Evolutionary conservation across 306 rosid species (phyloP), one percentile per base, ranked within the genome.

Genomic region (Glycyrrhiza uralensis): DNA sequence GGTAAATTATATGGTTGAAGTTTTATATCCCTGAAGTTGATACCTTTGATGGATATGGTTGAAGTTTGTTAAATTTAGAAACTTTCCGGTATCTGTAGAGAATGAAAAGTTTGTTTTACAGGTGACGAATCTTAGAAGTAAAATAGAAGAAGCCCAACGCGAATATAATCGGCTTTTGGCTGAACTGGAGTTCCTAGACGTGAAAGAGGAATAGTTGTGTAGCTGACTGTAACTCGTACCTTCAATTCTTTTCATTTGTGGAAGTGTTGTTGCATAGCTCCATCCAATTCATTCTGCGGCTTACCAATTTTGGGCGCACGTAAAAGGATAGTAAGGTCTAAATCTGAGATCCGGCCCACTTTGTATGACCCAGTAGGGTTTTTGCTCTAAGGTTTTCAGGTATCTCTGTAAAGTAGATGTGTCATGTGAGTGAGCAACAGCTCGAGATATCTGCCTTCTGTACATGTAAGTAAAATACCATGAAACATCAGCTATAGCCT

Each of bases 71-170:
- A 23, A 39, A 50, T 13, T 17, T 61, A 52, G 44, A 26, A 41
- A 8, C 26, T 46, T 33, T 73, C 38, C 8, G 11, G 36, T 9
- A 29, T 23, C 30, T 7, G 58, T 70, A 41, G 49, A 26, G 23
- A 26, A 7, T 47, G 28, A 6, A 28, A 22, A 20, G n/a, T 32
- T 17, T 54, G 22, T 18, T 45, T 14, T 42, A 55, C 93, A 94
- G 99, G 97, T 66, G 71, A 75, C 70, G 1, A 41, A 1, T 29
- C 90, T 94, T 66, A 79, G 76, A 82, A 86, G 56, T 71, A 63
- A 84, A 76, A 77, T 91, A 69, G 66, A 80, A 71, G 84, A 61
- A 72, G 78, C 85, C 22, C 59, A 67, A 10, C 39, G 5, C 0
- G 82, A 86, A 50, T 83, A 86, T 63, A 5, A 44, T 12, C 84